Evolutionary conservation across 129 eudicot genomes (phyloP), one percentile per base, ranked within the genome.

Genomic region (Tagetes erecta): DNA sequence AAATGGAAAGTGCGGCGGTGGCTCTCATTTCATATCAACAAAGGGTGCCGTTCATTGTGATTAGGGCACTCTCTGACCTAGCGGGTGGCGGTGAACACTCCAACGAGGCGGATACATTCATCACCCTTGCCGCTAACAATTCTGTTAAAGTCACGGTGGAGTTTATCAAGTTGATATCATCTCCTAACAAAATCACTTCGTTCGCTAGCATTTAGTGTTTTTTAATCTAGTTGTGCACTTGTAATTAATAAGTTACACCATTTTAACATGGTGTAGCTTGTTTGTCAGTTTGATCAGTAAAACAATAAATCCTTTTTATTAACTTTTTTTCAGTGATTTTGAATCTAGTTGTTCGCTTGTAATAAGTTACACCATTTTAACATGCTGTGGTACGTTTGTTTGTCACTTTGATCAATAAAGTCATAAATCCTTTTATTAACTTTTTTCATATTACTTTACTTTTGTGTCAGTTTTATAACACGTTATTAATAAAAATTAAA

Each of bases 1-100:
- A 87, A 44, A 85, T 85, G 89, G 92, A 87, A 63, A 87, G 84
- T 3, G 92, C 92, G 0, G 89, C 84, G 8, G 87, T 87, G 62
- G 85, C 92, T 1, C 77, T 87, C 33, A 33, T 87, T 6, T 82
- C 87, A 39, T 76, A 63, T 59, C 92, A 84, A 62, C 92, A 87
- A 42, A 62, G 68, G 50, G 73, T 35, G 13, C 89, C 89, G 37
- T 87, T 79, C 47, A 78, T 84, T 3, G 58, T 80, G 11, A 27
- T 84, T 65, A 67, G 92, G 39, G 83, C 89, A 10, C 89, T 87
- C 9, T 87, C 87, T 3, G 87, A 83, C 60, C 68, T 83, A 1
- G 91, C 92, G 10, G 89, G 81, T 27, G 81, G 81, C 0, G 68
- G 69, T 36, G 81, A 68, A 57, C 52, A 77, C 51, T 69, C 76